These are phyloP conservation scores for Ophidiomyces ophidiicola DNA, from an alignment of 2,329 filamentous ascomycete species.

Conservation along the genomic window DNA sequence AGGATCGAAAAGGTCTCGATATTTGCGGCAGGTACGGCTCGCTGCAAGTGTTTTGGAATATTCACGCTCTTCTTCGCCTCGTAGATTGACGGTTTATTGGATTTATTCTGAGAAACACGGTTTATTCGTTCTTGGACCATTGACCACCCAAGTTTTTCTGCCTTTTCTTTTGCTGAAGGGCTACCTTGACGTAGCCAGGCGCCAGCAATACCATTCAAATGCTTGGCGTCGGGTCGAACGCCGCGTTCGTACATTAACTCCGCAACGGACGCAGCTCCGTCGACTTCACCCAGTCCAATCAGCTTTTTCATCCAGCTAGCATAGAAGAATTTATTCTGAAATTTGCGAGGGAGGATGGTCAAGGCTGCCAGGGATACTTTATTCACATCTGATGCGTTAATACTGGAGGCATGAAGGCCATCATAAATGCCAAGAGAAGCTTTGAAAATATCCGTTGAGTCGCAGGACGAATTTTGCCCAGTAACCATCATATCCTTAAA, in stretches of 20 bases:
- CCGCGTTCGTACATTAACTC: constrained; percentile 61
- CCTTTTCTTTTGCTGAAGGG: constrained; percentile 44
- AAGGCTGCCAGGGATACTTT: constrained; percentile 40
- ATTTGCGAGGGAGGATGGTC: constrained; percentile 40
- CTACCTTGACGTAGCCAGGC: constrained; percentile 59
- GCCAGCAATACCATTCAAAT: constrained; percentile 71
- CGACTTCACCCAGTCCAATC: constrained; percentile 57
- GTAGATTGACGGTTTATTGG: constrained; percentile 21
- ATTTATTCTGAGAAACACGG: constrained; percentile 39
- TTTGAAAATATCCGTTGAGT: constrained; percentile 36
- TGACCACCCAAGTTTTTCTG: constrained; percentile 58
- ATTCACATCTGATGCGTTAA: constrained; percentile 35
- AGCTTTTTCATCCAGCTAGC: constrained; percentile 81
- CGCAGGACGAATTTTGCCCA: constrained; percentile 35
- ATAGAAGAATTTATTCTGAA: constrained; percentile 67
- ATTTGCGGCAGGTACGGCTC: constrained; percentile 47
- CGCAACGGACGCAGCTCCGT: constrained; percentile 60
- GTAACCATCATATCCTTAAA: constrained; percentile 85
- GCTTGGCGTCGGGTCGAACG: constrained; percentile 56
- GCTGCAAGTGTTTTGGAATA: constrained; percentile 30
- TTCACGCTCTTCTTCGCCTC: constrained; percentile 14
- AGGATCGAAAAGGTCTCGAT: constrained; percentile 69
- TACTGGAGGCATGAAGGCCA: constrained; percentile 31
- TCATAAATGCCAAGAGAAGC: constrained; percentile 30
- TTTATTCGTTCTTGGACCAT: constrained; percentile 61